Evolutionary conservation across 2,329 filamentous ascomycete genomes (phyloP), one percentile per base, ranked within the genome.

Genomic region (Monilinia laxa): DNA sequence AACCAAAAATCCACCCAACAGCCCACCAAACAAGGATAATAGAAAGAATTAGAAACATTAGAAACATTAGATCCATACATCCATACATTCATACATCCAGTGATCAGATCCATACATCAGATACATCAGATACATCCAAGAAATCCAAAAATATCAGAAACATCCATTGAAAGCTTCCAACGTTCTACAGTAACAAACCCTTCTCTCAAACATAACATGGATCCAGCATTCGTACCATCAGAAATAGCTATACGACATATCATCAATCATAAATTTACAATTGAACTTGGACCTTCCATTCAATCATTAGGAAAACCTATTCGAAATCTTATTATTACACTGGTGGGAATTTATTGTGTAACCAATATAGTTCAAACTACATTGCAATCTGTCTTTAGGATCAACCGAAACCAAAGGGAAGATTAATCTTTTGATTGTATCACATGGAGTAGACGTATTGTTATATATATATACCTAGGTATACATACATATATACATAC

Each of bases 271-370:
- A 78, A 80, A 69, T 83, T 86, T 71, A 80, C 80, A 40, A 71
- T 87, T 68, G 80, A 84, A 69, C 75, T 85, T 68, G 81, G 81
- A 57, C 77, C 81, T 25, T 82, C 81, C 23, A 78, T 81, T 62
- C 77, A 82, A 54, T 78, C 79, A 65, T 75, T 85, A 68, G 80
- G 81, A 47, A 81, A 80, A 70, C 83, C 85, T 72, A 75, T 84
- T 67, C 81, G 83, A 66, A 78, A 82, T 71, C 78, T 80, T 67
- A 75, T 84, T 60, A 79, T 85, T 71, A 80, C 80, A 55, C 74
- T 82, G 70, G 79, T 83, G 69, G 76, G 83, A 69, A 70, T 76
- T 55, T 75, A 74, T 65, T 73, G 70, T 68, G 60, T 73, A 51
- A 71, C 69, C 62, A 71, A 81, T 81, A 73, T 80, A 78, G 75